These are phyloP conservation scores for Trypanosoma cruzi DNA, from an alignment of 208 protist species.

Conservation along the genomic window DNA sequence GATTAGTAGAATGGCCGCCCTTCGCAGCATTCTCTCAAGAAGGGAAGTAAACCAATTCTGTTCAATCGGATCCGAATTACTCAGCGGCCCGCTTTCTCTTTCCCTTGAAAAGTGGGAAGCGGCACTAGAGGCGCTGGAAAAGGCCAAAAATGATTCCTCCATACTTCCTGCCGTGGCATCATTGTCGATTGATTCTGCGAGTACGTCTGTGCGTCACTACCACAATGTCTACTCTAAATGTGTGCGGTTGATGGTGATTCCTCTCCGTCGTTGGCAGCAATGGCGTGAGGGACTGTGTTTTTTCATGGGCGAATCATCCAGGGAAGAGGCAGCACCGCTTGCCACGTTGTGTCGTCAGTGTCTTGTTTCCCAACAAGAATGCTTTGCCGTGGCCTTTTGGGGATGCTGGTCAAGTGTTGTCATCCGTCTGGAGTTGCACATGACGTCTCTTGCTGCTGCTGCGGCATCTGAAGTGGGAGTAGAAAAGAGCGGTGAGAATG, in stretches of 20 bases:
- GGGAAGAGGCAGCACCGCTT: not conserved
- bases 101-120: conserved; percentile 7
- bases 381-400: conserved; percentile 30
- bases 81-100: conserved; percentile 16
- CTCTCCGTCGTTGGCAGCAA: conserved; percentile 30
- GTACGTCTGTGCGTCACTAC: conserved; percentile 44
- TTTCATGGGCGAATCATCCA: conserved; percentile 12
- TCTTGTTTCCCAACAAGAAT: conserved; percentile 5
- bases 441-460: not conserved
- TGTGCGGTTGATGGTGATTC: conserved; percentile 32
- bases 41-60: conserved; percentile 20
- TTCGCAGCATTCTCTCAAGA: conserved; percentile 20
- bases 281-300: conserved; percentile 35
- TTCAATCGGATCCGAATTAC: conserved; percentile 11
- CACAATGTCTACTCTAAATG: conserved; percentile 33
- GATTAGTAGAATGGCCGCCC: conserved; percentile 21
- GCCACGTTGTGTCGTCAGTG: conserved; percentile 9
- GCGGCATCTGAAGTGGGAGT: not conserved
- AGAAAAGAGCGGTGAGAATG: not conserved
- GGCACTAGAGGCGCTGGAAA: conserved; percentile 17
- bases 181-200: not conserved
- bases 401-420: conserved; percentile 24
- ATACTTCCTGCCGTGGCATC: conserved; percentile 23
- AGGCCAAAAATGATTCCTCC: conserved; percentile 4
- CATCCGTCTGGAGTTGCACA: conserved; percentile 21